These are phyloP conservation scores for Candida oleophila DNA, from an alignment of 805 yeast genomes.

Conservation along the genomic window DNA sequence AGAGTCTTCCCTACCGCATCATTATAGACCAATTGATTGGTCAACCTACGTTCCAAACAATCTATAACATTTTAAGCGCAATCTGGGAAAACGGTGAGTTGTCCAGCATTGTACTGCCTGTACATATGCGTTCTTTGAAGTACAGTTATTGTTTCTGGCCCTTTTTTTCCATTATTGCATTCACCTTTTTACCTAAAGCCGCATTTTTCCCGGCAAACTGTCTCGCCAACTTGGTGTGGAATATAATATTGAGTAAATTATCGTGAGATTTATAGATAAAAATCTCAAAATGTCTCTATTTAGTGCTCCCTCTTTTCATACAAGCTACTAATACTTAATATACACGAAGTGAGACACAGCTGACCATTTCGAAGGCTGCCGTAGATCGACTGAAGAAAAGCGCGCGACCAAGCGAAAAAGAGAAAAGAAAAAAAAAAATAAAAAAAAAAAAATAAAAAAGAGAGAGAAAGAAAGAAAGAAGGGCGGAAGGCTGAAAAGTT, in stretches of 20 bases:
- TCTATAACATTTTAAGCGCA: conserved; percentile 47
- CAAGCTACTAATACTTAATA: no score
- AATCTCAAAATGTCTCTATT: no score
- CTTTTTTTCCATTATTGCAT: conserved; percentile 49
- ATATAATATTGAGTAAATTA: conserved; percentile 44
- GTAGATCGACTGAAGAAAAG: no score
- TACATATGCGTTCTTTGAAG: conserved; percentile 48
- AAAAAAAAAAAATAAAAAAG: background rate
- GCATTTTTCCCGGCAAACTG: conserved; percentile 60
- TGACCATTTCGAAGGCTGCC: no score
- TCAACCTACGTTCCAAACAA: conserved; percentile 51
- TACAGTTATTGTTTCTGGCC: conserved; percentile 63
- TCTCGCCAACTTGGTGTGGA: conserved; percentile 56
- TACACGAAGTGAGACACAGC: no score
- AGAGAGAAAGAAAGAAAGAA: background rate
- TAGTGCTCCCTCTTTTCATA: no score
- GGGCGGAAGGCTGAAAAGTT: background rate
- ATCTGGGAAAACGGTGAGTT: conserved; percentile 56
- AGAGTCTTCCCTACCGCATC: conserved; percentile 38
- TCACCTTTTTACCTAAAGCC: conserved; percentile 47
- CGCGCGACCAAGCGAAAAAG: no score
- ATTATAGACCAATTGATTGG: conserved; percentile 56
- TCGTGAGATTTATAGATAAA: no score
- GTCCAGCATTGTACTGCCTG: conserved; percentile 27
- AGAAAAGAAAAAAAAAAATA: background rate